Conservation (phyloP, 2,329 filamentous ascomycete genomes). For the Ophiostoma sp. region DNA sequence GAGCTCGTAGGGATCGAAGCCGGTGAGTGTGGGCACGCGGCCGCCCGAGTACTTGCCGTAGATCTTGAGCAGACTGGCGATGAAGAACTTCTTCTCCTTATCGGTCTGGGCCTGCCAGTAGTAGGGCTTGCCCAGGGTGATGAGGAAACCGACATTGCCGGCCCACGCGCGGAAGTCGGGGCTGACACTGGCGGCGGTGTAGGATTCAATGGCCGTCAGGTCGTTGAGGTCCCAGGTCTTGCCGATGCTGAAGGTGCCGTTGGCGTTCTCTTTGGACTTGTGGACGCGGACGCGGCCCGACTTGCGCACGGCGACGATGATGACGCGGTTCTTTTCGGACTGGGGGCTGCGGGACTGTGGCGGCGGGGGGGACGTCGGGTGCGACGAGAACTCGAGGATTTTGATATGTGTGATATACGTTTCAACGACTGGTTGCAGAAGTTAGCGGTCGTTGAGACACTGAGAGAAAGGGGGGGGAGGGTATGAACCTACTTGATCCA, state of each 20-base stretch:
- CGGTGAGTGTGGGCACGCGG: conserved; percentile 67
- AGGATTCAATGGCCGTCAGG: conserved; percentile 76
- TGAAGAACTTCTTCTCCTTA: conserved; percentile 98
- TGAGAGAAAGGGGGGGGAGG: conserved; percentile 5
- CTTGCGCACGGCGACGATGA: conserved; percentile 88
- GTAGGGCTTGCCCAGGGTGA: conserved; percentile 88
- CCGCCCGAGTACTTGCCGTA: conserved; percentile 94
- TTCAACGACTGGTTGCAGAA: conserved; percentile 58
- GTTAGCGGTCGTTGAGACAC: conserved; percentile 1
- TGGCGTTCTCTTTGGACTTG: conserved; percentile 92
- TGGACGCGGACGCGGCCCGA: conserved; percentile 92
- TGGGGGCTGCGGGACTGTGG: conserved; percentile 63
- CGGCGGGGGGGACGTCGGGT: conserved; percentile 79
- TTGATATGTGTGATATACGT: conserved; percentile 97
- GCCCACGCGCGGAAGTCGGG: conserved; percentile 68
- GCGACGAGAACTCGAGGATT: conserved; percentile 77
- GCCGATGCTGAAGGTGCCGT: conserved; percentile 91
- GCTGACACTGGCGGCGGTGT: conserved; percentile 55
- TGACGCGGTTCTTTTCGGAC: conserved; percentile 81
- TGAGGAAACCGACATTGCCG: conserved; percentile 74
- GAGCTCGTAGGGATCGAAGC: conserved; percentile 75
- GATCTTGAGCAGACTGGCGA: conserved; percentile 92
- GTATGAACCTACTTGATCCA: conserved; percentile 58
- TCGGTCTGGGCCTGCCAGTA: conserved; percentile 92
- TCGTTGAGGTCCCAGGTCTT: conserved; percentile 98